Evolutionary conservation across 2,329 filamentous ascomycete genomes (phyloP), one percentile per base, ranked within the genome.

Genomic region (Neophaeococcomyces mojaviensis): DNA sequence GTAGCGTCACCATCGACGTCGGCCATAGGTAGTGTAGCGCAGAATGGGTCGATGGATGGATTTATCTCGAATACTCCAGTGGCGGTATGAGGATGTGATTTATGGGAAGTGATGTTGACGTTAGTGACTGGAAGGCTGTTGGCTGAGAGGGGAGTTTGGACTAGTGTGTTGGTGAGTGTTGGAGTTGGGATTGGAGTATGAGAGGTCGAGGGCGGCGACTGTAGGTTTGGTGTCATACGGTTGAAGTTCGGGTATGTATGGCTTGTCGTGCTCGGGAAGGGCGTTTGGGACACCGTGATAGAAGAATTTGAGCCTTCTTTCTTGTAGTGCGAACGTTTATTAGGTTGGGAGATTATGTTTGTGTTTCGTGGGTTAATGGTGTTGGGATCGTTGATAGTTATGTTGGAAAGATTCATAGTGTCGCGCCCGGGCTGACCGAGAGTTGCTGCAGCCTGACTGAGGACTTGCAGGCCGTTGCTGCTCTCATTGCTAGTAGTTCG

Each of bases 391-490:
- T 37, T 44, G 33, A 26, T 28, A 10, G 32, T 37, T 12, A 37
- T 32, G 33, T 44, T 31, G 4, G 32, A 28, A 34, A 37, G 12
- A 24, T 36, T 18, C 33, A 37, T 36, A 16, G 18, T 26, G 3
- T 36, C 22, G 12, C 36, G 24, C 24, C 10, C 33, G 24, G 32
- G 22, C 32, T 24, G 16, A 24, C 44, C 45, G 13, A 33, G 28
- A 3, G 44, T 47, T 15, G 53, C 56, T 13, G 54, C 54, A 32
- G 54, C 55, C 36, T 55, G 50, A 13, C 54, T 56, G n/a, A 58
- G 49, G 15, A 58, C 49, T 18, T 54, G 55, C 15, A 57, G 44
- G 10, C 32, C 36, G 35, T 39, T 35, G 9, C 20, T 19, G 35
- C 36, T 28, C 13, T 36, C 39, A 12, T 22, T n/a, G 37, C 24